These are phyloP conservation scores for Aureobasidium zeae DNA, from an alignment of 2,329 filamentous ascomycete species.

Conservation along the genomic window DNA sequence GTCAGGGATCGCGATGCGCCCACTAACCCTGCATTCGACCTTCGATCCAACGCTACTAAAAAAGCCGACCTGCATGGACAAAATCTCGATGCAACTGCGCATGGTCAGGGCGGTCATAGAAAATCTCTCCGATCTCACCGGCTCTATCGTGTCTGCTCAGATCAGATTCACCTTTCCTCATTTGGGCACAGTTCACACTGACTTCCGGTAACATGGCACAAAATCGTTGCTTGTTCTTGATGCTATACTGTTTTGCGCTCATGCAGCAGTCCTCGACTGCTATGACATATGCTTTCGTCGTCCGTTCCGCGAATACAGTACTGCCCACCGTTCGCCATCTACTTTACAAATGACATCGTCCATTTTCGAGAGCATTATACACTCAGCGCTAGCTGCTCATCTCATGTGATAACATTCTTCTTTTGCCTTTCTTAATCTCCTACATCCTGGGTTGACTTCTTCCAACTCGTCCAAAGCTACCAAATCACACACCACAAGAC, in stretches of 20 bases:
- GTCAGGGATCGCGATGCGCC: constrained; percentile 11
- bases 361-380: not conserved
- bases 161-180: constrained; percentile 9
- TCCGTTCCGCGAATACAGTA: not conserved
- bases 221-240: constrained; percentile 6
- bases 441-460: too few species aligned
- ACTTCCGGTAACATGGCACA: constrained; percentile 4
- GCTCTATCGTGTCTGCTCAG: constrained; percentile 7
- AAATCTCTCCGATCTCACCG: constrained; percentile 12
- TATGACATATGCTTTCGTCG: constrained; percentile 10
- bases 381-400: not conserved
- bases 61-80: too few species aligned
- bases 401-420: not conserved
- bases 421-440: not conserved
- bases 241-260: constrained; percentile 7
- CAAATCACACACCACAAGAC: not conserved
- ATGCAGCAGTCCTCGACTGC: not conserved
- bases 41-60: constrained; percentile 3
- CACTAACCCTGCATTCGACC: not conserved
- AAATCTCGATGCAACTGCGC: too few species aligned
- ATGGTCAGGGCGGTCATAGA: constrained; percentile 6
- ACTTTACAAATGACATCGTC: constrained; percentile 10
- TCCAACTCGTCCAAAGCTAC: not conserved
- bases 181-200: constrained; percentile 5
- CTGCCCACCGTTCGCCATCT: constrained; percentile 6